Conservation (phyloP, 352 stramenopile species). For the Globisporangium solare region DNA sequence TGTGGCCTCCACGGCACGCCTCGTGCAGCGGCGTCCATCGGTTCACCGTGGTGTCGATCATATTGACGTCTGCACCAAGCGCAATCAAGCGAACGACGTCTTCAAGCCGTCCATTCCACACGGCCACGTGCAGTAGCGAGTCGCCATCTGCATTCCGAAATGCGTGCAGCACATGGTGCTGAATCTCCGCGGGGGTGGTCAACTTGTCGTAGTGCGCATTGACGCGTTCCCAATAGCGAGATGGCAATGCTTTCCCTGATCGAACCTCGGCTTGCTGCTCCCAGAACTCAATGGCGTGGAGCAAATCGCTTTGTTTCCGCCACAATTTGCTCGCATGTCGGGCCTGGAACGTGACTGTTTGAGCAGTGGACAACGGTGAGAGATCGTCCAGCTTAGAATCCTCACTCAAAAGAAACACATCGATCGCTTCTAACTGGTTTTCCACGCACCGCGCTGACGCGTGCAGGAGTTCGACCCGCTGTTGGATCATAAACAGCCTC, state of each 20-base stretch:
- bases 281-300: slow-evolving; percentile 21
- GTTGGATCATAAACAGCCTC: slow-evolving; percentile 18
- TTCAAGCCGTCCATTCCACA: slow-evolving; percentile 34
- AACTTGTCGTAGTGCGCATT: slow-evolving; percentile 13
- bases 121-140: slow-evolving; percentile 49
- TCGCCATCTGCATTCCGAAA: slow-evolving; percentile 24
- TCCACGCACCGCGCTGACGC: slow-evolving; percentile 17
- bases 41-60: slow-evolving; percentile 39
- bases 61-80: slow-evolving; percentile 36
- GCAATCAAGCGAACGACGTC: slow-evolving; percentile 25
- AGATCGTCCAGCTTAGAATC: slow-evolving; percentile 1
- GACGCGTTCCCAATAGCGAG: slow-evolving; percentile 20
- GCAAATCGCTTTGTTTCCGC: slow-evolving; percentile 18
- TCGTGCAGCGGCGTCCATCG: slow-evolving; percentile 50
- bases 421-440: slow-evolving; percentile 26
- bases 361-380: neutral
- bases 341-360: slow-evolving; percentile 21
- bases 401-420: slow-evolving; percentile 30
- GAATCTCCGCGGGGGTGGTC: neutral
- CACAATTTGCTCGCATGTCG: slow-evolving; percentile 35
- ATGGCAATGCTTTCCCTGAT: neutral
- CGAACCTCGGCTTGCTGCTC: slow-evolving; percentile 20
- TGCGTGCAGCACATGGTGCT: slow-evolving; percentile 2
- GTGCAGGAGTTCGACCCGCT: slow-evolving; percentile 23
- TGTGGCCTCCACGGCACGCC: slow-evolving; percentile 43